A percentile compares a stretch with the other conserved stretches of the same genome.
phyloP scores from a whole-genome alignment of 208 protist species.

The Crithidia brevicula region DNA sequence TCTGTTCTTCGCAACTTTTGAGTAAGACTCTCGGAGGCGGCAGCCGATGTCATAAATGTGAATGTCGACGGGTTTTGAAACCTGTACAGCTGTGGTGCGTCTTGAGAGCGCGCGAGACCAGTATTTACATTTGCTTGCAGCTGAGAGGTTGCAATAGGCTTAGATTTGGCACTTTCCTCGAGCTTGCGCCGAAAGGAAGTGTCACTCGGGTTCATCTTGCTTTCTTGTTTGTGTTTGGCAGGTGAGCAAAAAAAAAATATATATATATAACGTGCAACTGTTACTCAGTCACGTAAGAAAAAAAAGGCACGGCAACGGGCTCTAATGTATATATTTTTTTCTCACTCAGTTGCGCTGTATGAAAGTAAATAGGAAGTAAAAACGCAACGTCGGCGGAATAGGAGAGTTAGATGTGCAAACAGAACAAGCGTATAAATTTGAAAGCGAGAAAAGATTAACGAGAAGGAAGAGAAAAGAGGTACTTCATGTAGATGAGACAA shows the following conservation, averaged over 20 bases:
- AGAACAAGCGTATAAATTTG: no score
- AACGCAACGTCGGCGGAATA: no score
- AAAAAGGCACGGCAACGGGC: no score
- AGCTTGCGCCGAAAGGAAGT: conserved; percentile 38
- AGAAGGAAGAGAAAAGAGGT: no score
- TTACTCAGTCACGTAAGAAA: no score
- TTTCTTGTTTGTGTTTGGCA: background rate
- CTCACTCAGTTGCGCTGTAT: no score
- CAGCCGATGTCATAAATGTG: conserved; percentile 37
- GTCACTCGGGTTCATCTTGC: conserved; percentile 2
- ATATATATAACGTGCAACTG: background rate
- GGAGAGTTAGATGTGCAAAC: no score
- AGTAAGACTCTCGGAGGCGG: conserved; percentile 28
- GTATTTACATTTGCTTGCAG: conserved; percentile 81
- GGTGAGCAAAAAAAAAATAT: background rate
- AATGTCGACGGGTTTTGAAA: conserved; percentile 82
- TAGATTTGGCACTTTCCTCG: conserved; percentile 51
- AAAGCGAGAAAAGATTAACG: no score
- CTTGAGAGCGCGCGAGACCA: conserved; percentile 53
- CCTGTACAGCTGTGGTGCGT: conserved; percentile 73
- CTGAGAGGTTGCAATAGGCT: conserved; percentile 47
- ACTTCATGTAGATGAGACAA: no score
- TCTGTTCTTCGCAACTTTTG: conserved; percentile 24
- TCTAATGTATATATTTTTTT: no score
- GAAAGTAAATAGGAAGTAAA: no score